Conservation (phyloP, 257 asterid species). For the Capsicum baccatum region DNA sequence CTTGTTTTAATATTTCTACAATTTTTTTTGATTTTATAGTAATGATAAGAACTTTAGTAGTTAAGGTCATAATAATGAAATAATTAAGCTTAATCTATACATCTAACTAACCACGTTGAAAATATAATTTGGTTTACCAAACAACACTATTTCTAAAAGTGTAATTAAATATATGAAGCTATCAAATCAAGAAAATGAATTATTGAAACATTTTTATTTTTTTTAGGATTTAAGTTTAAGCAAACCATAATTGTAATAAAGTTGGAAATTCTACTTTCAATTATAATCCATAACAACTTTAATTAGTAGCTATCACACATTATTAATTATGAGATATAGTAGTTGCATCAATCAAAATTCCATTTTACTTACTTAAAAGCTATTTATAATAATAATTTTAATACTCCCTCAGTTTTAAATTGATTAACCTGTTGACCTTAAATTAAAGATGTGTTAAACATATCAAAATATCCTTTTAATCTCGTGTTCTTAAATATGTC, state of each 20-base stretch:
- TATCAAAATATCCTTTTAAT: no score
- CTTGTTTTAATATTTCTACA: no score
- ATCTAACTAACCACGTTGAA: background rate
- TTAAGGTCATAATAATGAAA: background rate
- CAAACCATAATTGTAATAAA: background rate
- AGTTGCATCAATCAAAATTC: background rate
- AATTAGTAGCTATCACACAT: background rate
- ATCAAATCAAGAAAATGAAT: slow-evolving; percentile 7
- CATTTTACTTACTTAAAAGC: background rate
- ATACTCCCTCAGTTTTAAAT: no score
- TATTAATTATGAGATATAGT: background rate
- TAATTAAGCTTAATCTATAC: background rate
- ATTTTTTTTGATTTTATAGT: no score
- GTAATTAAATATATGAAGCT: background rate
- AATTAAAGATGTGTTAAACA: no score
- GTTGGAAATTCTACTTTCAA: slow-evolving; percentile 20
- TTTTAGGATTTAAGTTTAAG: background rate
- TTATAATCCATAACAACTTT: slow-evolving; percentile 26
- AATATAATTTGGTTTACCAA: slow-evolving; percentile 19
- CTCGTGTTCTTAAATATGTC: no score
- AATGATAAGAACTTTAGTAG: background rate
- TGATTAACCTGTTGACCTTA: no score
- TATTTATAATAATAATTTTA: no score
- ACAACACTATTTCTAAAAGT: background rate
- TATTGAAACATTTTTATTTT: background rate